Evolutionary conservation across 495 filamentous ascomycete genomes (phyloP).

Genomic region (Talaromyces ruber): DNA sequence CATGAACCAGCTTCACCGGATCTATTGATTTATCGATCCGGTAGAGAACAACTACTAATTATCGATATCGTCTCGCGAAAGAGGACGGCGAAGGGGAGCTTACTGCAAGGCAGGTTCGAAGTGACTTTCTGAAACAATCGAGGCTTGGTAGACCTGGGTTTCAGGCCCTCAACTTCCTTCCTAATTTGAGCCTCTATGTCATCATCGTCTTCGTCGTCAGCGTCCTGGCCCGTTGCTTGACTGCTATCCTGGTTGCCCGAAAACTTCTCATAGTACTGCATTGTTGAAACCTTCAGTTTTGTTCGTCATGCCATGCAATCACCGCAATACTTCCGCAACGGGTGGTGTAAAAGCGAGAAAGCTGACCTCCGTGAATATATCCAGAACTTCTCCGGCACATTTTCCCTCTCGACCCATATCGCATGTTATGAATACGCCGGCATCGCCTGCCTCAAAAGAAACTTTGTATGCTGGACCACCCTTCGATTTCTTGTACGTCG

Average conservation of each 20-base stretch:
- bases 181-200: conserved; percentile 82
- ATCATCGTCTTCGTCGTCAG: conserved; percentile 31
- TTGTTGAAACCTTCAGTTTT: conserved; percentile 16
- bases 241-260: neutral
- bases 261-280: neutral
- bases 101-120: conserved; percentile 70
- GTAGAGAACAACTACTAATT: conserved; percentile 28
- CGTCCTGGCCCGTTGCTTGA: conserved; percentile 6
- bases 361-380: conserved; percentile 67
- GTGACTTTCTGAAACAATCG: conserved; percentile 53
- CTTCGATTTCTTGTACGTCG: conserved; percentile 21
- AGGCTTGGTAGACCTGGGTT: conserved; percentile 36
- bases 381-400: conserved; percentile 61
- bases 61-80: conserved; percentile 6
- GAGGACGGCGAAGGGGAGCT: conserved; percentile 15
- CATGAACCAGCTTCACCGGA: conserved; percentile 68
- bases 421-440: conserved; percentile 86
- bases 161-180: conserved; percentile 64
- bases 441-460: conserved; percentile 62
- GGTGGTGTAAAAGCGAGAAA: conserved; percentile 5
- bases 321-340: neutral
- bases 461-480: neutral
- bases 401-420: conserved; percentile 70
- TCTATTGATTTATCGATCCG: conserved; percentile 57
- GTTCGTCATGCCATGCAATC: conserved; percentile 11